Conservation (phyloP, 106 monocot species). For the Platanthera guangdongensis region DNA sequence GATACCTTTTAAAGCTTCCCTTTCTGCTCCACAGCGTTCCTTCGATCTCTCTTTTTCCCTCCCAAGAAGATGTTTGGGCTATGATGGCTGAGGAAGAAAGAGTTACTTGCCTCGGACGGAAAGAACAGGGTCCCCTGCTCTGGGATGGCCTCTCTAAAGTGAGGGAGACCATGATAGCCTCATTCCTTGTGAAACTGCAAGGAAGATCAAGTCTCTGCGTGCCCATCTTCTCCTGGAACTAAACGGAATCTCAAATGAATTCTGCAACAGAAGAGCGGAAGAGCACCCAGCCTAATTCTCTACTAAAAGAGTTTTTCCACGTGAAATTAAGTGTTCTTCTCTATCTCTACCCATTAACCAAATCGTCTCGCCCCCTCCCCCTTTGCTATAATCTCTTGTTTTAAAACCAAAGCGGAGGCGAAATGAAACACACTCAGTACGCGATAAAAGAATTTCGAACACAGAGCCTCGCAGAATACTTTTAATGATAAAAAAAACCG, state of each 20-base stretch:
- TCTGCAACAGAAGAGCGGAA: background rate
- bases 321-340: background rate
- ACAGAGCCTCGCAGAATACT: background rate
- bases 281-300: conserved; percentile 3
- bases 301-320: background rate
- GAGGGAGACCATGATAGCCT: background rate
- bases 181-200: conserved; percentile 5
- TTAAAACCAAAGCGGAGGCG: background rate
- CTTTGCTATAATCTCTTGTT: background rate
- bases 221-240: conserved; percentile 1
- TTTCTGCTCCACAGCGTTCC: background rate
- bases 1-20: background rate
- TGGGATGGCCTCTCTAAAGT: background rate
- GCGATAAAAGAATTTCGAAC: background rate
- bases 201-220: background rate
- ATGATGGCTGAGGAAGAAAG: background rate
- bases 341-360: conserved; percentile 1
- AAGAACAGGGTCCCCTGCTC: conserved; percentile 2
- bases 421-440: background rate
- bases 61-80: conserved; percentile 7
- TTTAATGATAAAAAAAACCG: background rate
- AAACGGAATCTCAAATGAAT: background rate
- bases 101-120: background rate
- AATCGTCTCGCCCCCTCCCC: background rate
- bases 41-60: background rate